Base-by-base conservation (phyloP, 2,329 filamentous ascomycete species). In the Curvularia lunata region DNA sequence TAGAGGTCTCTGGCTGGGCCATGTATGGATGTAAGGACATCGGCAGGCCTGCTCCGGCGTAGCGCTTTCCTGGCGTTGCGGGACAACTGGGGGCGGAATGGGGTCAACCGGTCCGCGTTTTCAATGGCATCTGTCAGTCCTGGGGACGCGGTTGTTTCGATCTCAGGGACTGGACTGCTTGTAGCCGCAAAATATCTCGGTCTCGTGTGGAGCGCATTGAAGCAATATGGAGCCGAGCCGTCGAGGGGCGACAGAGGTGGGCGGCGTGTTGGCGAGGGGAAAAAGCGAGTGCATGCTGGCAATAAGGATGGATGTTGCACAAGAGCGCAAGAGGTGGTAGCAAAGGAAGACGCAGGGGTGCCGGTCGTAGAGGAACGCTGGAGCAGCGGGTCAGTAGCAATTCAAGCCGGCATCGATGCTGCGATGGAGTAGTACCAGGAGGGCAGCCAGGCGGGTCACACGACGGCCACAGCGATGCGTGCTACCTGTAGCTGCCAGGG, bases 401-500 rank as follows among this genome's bases (percentile, higher is more conserved):
- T 37, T 25, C 41, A 27, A n/a, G 23, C 18, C 21, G 23, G 41
- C 41, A 25, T 43, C 16, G 21, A 23, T 41, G 32, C n/a, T 9
- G 47, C 28, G 23, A 27, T 2, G 38, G 21, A 41, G 34, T 54
- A 62, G 50, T 52, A 70, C 67, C 57, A 59, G 58, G 52, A 52
- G 51, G 34, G 30, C 19, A 56, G 58, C 50, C 30, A 65, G 54
- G 52, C 58, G 63, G 57, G 63, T 59, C 48, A 48, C 45, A 57
- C 53, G 50, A 46, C 61, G 55, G 50, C 63, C 59, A 52, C 64
- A 58, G 64, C 70, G 64, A 59, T 61, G 61, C 37, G 63, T 59
- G 63, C 70, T 74, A 72, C 74, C 69, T 73, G 67, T 65, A 66
- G 65, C 65, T 61, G 62, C 67, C 69, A 74, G 69, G 64, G 49